A percentile compares a stretch with the other conserved stretches of the same genome.
Evolutionary conservation across 2,329 filamentous ascomycete genomes (phyloP).

Genomic region (Clonostachys sp.): DNA sequence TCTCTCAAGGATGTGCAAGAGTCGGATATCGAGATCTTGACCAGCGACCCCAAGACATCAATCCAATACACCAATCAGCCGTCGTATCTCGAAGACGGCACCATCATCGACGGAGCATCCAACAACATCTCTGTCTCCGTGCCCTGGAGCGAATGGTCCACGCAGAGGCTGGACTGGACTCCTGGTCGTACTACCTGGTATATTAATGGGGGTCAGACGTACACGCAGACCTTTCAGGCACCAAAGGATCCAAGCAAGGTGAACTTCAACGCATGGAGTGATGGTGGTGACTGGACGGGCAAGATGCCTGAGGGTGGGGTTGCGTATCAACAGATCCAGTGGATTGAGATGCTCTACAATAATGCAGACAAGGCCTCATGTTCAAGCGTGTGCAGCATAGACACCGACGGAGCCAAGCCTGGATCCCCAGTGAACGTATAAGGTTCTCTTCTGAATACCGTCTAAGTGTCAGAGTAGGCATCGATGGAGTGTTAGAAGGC

Average conservation of each 20-base stretch:
- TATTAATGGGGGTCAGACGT: constrained; percentile 41
- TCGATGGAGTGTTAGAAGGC: too few species aligned
- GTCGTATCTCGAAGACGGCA: constrained; percentile 34
- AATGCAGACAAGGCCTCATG: constrained; percentile 20
- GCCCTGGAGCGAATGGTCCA: constrained; percentile 48
- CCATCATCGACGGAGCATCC: constrained; percentile 31
- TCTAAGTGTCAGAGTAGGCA: too few species aligned
- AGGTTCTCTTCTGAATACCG: neutral
- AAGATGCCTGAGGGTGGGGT: constrained; percentile 42
- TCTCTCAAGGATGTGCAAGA: constrained; percentile 35
- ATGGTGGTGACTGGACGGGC: constrained; percentile 52
- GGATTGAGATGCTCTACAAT: constrained; percentile 54
- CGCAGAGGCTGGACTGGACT: constrained; percentile 56
- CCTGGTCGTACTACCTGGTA: constrained; percentile 48
- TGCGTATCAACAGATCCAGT: constrained; percentile 53
- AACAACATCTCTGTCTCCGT: constrained; percentile 34
- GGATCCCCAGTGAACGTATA: neutral
- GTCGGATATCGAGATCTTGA: constrained; percentile 45
- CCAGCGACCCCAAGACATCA: constrained; percentile 28
- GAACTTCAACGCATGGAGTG: constrained; percentile 55
- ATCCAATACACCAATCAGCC: constrained; percentile 59
- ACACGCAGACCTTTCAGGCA: constrained; percentile 46
- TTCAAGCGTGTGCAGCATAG: constrained; percentile 30
- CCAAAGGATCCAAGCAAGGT: constrained; percentile 44
- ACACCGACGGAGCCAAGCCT: constrained; percentile 12